A percentile compares a stretch with the other conserved stretches of the same genome.
phyloP scores from a whole-genome alignment of 78 protist genomes.

The Chrysochromulina parva region DNA sequence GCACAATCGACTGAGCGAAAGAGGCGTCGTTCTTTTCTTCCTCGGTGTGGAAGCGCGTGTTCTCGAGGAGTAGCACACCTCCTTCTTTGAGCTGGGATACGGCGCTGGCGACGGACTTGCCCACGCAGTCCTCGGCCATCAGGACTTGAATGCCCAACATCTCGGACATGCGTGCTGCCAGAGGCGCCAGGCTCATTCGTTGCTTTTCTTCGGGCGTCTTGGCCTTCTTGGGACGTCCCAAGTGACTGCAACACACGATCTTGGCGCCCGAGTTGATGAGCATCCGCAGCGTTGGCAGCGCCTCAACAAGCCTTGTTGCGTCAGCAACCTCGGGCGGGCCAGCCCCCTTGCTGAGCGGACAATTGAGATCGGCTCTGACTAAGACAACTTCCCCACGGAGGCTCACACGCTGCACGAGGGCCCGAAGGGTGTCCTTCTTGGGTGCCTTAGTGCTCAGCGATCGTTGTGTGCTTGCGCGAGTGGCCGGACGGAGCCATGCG shows the following conservation, averaged over 20 bases:
- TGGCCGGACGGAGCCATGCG: too few species aligned
- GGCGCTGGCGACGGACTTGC: constrained; percentile 30
- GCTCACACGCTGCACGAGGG: too few species aligned
- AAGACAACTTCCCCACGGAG: constrained; percentile 40
- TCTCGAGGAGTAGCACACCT: constrained; percentile 67
- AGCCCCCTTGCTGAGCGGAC: constrained; percentile 60
- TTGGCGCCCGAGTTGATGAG: constrained; percentile 52
- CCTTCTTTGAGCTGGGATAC: constrained; percentile 6
- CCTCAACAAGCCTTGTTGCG: constrained; percentile 57
- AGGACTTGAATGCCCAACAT: constrained; percentile 25
- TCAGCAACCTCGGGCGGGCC: constrained; percentile 39
- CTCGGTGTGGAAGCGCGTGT: constrained; percentile 78
- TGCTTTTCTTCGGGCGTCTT: constrained; percentile 51
- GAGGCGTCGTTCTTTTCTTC: constrained; percentile 62
- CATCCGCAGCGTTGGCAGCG: constrained; percentile 70
- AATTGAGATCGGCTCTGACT: constrained; percentile 74
- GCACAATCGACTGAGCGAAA: constrained; percentile 60
- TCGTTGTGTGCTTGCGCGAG: neutral
- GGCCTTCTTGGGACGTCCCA: constrained; percentile 74
- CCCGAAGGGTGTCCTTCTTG: too few species aligned
- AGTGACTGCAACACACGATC: constrained; percentile 64
- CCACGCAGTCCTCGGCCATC: constrained; percentile 54
- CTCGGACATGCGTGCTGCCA: constrained; percentile 55
- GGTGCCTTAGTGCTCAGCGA: constrained; percentile 44
- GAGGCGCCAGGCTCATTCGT: constrained; percentile 52